A percentile compares a stretch with the other conserved stretches of the same genome.
These are phyloP conservation scores for Ambrosia hybrid DNA, from an alignment of 140 eudicot species.

Conservation along the genomic window DNA sequence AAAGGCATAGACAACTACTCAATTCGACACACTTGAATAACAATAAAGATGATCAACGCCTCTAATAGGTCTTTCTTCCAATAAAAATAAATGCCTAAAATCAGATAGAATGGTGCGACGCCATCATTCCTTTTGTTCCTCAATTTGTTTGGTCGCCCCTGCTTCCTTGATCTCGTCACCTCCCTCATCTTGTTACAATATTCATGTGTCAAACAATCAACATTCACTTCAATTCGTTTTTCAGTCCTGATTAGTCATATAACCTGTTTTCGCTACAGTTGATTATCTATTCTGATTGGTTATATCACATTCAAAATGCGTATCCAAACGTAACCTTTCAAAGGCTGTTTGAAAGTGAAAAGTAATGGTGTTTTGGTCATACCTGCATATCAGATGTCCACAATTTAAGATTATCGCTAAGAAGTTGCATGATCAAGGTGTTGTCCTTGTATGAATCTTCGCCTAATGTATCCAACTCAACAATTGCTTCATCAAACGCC, in stretches of 20 bases:
- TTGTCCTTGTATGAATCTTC: slow-evolving; percentile 90
- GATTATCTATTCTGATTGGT: too few species aligned
- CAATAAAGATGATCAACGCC: background rate
- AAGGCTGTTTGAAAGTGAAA: too few species aligned
- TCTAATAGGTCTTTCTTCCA: slow-evolving; percentile 16
- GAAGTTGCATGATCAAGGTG: slow-evolving; percentile 89
- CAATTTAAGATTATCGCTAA: slow-evolving; percentile 70
- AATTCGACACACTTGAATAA: slow-evolving; percentile 21
- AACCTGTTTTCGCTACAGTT: too few species aligned
- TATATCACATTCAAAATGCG: background rate
- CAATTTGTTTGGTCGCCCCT: slow-evolving; percentile 39
- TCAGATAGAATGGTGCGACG: background rate
- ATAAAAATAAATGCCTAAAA: slow-evolving; percentile 3
- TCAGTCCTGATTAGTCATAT: background rate
- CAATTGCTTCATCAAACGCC: slow-evolving; percentile 92
- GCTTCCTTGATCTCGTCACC: slow-evolving; percentile 66
- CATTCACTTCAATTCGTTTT: background rate
- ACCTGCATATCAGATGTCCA: slow-evolving; percentile 96
- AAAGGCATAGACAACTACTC: background rate
- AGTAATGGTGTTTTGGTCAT: background rate
- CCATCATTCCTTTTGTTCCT: slow-evolving; percentile 49
- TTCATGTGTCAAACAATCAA: background rate
- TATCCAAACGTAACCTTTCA: too few species aligned
- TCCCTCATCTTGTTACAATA: slow-evolving; percentile 59
- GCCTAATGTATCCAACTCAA: slow-evolving; percentile 80